phyloP scores from a whole-genome alignment of 805 yeast species.

The Metschnikowia picachoensis region DNA sequence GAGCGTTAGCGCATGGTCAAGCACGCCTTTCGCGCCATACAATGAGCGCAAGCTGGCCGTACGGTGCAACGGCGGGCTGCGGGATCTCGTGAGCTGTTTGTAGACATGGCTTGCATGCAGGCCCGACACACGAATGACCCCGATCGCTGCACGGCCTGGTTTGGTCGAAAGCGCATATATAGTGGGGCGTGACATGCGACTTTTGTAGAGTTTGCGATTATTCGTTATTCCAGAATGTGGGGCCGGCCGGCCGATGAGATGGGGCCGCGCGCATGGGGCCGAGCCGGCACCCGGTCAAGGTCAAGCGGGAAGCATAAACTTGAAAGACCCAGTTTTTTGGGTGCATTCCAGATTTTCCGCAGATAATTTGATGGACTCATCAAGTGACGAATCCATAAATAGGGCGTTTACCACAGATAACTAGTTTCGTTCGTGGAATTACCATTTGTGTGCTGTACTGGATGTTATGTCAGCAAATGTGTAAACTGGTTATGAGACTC shows the following conservation, averaged over 20 bases:
- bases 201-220: no score
- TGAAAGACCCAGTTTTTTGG: not conserved
- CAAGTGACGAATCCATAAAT: no score
- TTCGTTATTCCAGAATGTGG: not conserved
- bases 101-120: constrained; percentile 49
- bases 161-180: constrained; percentile 89
- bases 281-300: not conserved
- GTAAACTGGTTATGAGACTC: no score
- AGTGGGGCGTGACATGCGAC: constrained; percentile 46
- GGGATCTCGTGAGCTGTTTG: constrained; percentile 41
- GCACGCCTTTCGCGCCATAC: constrained; percentile 40
- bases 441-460: no score
- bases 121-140: constrained; percentile 81
- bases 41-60: constrained; percentile 57
- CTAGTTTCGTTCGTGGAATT: no score
- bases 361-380: no score
- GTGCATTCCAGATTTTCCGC: no score
- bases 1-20: constrained; percentile 76
- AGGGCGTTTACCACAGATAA: no score
- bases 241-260: not conserved
- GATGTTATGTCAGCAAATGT: no score
- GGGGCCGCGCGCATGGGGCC: not conserved
- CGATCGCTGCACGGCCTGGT: constrained; percentile 79
- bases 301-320: not conserved
- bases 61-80: constrained; percentile 44